A percentile compares a stretch with the other conserved stretches of the same genome.
phyloP scores from a whole-genome alignment of 192 early-diverging fungal genomes.

The Gonapodya prolifera region DNA sequence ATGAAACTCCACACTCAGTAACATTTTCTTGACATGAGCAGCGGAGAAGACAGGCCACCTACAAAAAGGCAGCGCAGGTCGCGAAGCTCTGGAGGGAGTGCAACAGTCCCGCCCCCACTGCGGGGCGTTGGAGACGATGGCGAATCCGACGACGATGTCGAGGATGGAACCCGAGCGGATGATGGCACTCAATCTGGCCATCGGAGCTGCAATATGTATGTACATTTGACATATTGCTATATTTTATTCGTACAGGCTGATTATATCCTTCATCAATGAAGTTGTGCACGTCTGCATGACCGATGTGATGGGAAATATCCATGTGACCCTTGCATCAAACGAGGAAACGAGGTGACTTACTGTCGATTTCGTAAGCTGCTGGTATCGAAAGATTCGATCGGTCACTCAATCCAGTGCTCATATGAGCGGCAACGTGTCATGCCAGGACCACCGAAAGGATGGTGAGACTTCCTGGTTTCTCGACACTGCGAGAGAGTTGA shows the following conservation, averaged over 20 bases:
- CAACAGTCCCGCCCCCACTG: not conserved
- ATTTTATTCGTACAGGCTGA: not conserved
- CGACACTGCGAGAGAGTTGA: not conserved
- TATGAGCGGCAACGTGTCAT: not conserved
- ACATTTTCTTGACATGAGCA: too few relatives aligned
- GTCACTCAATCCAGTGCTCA: not conserved
- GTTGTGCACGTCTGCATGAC: not conserved
- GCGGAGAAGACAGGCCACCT: not conserved
- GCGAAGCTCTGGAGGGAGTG: not conserved
- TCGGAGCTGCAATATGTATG: not conserved
- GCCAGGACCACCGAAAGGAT: not conserved
- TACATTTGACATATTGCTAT: too few relatives aligned
- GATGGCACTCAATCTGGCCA: not conserved
- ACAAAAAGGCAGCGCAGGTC: not conserved
- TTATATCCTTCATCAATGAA: not conserved
- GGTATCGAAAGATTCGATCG: too few relatives aligned
- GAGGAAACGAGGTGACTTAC: not conserved
- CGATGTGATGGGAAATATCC: not conserved
- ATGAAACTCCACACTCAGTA: too few relatives aligned
- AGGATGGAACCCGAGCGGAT: not conserved
- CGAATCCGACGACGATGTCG: not conserved
- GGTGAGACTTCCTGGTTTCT: not conserved
- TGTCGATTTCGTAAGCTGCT: too few relatives aligned
- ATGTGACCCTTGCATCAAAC: not conserved
- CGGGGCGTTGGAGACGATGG: not conserved